Evolutionary conservation across 2,329 filamentous ascomycete genomes (phyloP).

Genomic region (Fusarium xyrophilum): DNA sequence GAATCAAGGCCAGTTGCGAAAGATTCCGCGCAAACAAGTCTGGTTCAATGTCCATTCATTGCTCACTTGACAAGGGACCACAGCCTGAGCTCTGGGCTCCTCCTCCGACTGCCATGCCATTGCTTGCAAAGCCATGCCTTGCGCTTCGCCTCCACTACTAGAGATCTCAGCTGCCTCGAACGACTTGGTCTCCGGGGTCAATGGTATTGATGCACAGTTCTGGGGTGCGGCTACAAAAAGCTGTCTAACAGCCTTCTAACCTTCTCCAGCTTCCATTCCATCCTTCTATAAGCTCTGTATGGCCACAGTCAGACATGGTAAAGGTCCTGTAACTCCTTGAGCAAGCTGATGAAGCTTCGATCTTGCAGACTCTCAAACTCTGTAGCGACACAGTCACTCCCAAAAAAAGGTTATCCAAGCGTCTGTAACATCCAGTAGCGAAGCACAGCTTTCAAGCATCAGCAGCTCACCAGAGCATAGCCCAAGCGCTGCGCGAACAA

Average conservation of each 20-base stretch:
- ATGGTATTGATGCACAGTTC: conserved; percentile 36
- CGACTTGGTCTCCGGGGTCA: conserved; percentile 38
- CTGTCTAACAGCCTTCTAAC: conserved; percentile 39
- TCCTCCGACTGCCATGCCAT: conserved; percentile 25
- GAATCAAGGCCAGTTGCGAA: conserved; percentile 33
- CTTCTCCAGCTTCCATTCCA: conserved; percentile 23
- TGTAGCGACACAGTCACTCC: conserved; percentile 1
- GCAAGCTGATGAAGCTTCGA: conserved; percentile 32
- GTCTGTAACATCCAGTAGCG: conserved; percentile 16
- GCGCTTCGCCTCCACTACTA: conserved; percentile 32
- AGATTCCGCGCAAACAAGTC: conserved; percentile 32
- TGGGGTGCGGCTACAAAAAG: conserved; percentile 38
- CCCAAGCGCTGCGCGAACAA: conserved; percentile 39
- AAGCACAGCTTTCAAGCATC: conserved; percentile 31
- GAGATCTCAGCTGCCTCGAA: conserved; percentile 42
- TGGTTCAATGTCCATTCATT: conserved; percentile 17
- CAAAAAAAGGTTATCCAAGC: conserved; percentile 4
- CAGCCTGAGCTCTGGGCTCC: conserved; percentile 23
- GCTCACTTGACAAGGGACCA: conserved; percentile 35
- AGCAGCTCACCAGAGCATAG: conserved; percentile 34
- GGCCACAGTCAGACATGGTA: conserved; percentile 7
- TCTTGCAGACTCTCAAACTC: conserved; percentile 25
- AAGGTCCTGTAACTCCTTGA: conserved; percentile 13
- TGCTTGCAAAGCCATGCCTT: conserved; percentile 11
- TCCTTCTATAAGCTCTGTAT: conserved; percentile 24